Base-by-base conservation (phyloP, 1,284 basidiomycete species). In the Fomitopsis palustris region DNA sequence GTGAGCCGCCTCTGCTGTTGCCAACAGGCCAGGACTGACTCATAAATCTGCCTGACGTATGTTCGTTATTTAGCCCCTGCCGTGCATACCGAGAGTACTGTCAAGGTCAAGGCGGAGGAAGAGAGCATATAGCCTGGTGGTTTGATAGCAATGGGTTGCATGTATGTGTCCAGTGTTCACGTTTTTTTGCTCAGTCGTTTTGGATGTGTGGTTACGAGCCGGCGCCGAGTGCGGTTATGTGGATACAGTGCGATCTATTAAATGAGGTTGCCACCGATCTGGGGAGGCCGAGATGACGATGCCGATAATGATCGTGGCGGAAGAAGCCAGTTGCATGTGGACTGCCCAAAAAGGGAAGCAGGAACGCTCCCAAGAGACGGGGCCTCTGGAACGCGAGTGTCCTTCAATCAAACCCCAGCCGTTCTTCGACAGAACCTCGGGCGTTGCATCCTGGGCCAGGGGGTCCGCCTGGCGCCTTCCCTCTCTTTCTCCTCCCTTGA, bases 401-500 rank as follows among this genome's bases (percentile, higher is more conserved):
- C 49, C 23, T 52, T 52, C 19, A 33, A 21, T 45, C 39, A 33
- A n/a, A 9, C 27, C 27, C 27, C 29, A 21, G n/a, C 7, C 5
- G 12, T 55, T 55, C 54, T 29, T 31, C 54, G 41, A 43, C 54
- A 21, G 49, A 45, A 31, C 14, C 23, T 25, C 38, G 35, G 54
- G 27, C 42, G 25, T 43, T 10, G 54, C 23, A n/a, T 31, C 16
- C 21, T 42, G 25, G 35, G 23, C 21, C 27, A 16, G 41, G 37
- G n/a, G 27, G 31, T 37, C 19, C 14, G 53, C 54, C 38, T 38
- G 55, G 55, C 45, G 45, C 39, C 45, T 55, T 16, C 19, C 35
- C 45, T 49, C 29, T 51, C 27, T 51, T 25, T 45, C 55, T 51
- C 55, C 51, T 56, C 39, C 45, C 47, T 25, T 29, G 45, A 47